Evolutionary conservation across 305 asterid genomes (phyloP).

Genomic region (Stenogyne calaminthoides): DNA sequence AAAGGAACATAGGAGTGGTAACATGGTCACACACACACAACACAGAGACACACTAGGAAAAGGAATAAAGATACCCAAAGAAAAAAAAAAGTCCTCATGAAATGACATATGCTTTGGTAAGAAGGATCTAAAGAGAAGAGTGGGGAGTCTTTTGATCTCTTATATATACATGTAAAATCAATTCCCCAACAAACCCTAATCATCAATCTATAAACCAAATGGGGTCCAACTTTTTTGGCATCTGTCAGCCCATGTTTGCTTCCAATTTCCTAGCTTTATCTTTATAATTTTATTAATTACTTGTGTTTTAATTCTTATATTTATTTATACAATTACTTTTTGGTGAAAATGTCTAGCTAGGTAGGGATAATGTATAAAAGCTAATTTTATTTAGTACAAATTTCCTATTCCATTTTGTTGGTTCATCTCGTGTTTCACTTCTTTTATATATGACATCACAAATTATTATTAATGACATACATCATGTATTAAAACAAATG

Average conservation of each 20-base stretch:
- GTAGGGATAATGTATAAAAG: not conserved
- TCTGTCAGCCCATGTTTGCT: conserved; percentile 29
- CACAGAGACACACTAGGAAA: conserved; percentile 34
- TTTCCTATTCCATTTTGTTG: too few relatives aligned
- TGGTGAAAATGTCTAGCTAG: not conserved
- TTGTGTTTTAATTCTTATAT: not conserved
- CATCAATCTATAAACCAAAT: conserved; percentile 33
- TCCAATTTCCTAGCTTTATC: not conserved
- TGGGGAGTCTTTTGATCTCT: conserved; percentile 37
- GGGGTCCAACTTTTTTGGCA: conserved; percentile 43
- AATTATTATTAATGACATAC: too few relatives aligned
- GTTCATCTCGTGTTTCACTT: too few relatives aligned
- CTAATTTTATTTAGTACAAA: not conserved
- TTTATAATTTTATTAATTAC: not conserved
- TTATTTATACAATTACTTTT: not conserved
- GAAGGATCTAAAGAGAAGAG: conserved; percentile 45
- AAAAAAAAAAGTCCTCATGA: conserved; percentile 41
- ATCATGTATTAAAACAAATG: too few relatives aligned
- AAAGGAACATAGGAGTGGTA: conserved; percentile 46
- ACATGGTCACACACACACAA: conserved; percentile 37
- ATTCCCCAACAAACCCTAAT: conserved; percentile 44
- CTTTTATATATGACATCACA: too few relatives aligned
- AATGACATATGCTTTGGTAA: conserved; percentile 46
- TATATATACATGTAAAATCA: conserved; percentile 24
- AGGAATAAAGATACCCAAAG: conserved; percentile 44